A percentile compares a stretch with the other conserved stretches of the same genome.
Conservation (phyloP, 192 early-diverging fungal species). For the Diversispora epigaea region DNA sequence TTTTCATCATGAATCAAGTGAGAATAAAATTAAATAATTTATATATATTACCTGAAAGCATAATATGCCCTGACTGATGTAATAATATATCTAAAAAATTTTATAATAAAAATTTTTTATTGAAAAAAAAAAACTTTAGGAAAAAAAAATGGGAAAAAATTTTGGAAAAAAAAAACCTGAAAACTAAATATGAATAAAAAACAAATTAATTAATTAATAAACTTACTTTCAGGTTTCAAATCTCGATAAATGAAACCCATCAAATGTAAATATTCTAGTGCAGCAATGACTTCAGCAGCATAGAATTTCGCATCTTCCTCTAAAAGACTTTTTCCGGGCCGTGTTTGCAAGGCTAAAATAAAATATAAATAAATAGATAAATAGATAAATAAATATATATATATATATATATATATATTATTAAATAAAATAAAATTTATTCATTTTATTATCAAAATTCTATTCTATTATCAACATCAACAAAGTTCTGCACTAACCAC, state of each 20-base stretch:
- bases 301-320: slow-evolving; percentile 96
- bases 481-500: slow-evolving; percentile 44
- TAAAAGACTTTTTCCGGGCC: slow-evolving; percentile 83
- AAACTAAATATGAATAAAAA: not conserved
- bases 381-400: no score
- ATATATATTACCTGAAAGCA: slow-evolving; percentile 57
- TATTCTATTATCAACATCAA: not conserved
- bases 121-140: slow-evolving; percentile 34
- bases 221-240: slow-evolving; percentile 94
- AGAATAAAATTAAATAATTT: not conserved
- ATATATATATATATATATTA: no score
- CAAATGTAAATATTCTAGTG: slow-evolving; percentile 94
- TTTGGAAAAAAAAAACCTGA: not conserved
- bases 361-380: slow-evolving; percentile 31
- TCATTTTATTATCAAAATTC: not conserved
- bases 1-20: not conserved
- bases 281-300: slow-evolving; percentile 93
- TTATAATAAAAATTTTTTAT: slow-evolving; percentile 30
- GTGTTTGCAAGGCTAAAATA: slow-evolving; percentile 70
- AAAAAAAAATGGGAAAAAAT: not conserved
- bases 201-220: slow-evolving; percentile 5
- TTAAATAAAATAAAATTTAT: not conserved
- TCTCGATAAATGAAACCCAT: slow-evolving; percentile 98
- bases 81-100: slow-evolving; percentile 71
- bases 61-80: slow-evolving; percentile 95